Conservation (phyloP, 768 basidiomycete species). For the Rhodotorula taiwanensis region DNA sequence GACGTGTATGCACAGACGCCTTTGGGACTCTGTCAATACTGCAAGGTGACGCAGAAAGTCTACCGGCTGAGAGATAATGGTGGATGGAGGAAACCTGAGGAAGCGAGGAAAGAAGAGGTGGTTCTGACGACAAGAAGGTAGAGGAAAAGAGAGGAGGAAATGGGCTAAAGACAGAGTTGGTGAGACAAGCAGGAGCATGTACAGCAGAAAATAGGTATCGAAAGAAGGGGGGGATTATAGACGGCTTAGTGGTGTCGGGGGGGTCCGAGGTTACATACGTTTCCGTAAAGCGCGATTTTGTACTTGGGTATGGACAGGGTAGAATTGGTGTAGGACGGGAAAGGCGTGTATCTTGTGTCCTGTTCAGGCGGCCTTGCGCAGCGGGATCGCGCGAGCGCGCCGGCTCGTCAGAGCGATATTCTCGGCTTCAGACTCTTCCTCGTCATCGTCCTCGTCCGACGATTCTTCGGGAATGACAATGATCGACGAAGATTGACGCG, state of each 20-base stretch:
- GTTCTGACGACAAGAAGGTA: neutral
- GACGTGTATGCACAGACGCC: neutral
- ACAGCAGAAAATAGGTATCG: too few relatives aligned
- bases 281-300: too few relatives aligned
- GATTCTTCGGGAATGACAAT: too few relatives aligned
- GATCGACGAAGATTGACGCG: too few relatives aligned
- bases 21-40: neutral
- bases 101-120: neutral
- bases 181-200: too few relatives aligned
- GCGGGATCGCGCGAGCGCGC: constrained; percentile 17
- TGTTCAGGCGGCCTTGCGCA: neutral
- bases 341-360: neutral
- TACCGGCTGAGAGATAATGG: neutral
- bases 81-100: neutral
- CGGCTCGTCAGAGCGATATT: constrained; percentile 12
- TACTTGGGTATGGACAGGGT: too few relatives aligned
- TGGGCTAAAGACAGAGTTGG: too few relatives aligned
- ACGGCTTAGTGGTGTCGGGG: too few relatives aligned
- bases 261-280: too few relatives aligned
- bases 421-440: constrained; percentile 21
- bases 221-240: too few relatives aligned
- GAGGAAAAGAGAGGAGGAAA: too few relatives aligned
- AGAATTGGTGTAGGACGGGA: too few relatives aligned
- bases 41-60: neutral
- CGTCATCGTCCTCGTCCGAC: constrained; percentile 4